phyloP scores from a whole-genome alignment of 495 filamentous ascomycete species.

The Copromyces sp. region DNA sequence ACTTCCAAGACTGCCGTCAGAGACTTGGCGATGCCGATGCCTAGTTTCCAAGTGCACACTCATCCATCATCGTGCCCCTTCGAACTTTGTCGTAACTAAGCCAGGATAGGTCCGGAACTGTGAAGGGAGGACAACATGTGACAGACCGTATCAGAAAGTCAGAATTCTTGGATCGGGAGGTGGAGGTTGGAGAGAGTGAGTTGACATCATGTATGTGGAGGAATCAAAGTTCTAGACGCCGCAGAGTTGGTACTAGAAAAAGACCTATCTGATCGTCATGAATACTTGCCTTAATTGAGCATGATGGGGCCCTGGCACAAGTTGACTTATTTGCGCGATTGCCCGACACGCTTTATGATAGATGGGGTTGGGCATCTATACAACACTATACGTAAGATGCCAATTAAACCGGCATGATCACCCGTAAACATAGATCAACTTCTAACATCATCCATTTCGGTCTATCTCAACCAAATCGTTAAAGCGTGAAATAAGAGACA shows the following conservation, averaged over 20 bases:
- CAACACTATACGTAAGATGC: neutral
- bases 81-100: neutral
- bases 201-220: neutral
- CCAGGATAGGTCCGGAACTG: neutral
- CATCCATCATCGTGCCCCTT: neutral
- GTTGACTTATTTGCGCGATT: neutral
- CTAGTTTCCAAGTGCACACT: neutral
- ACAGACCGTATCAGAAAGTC: neutral
- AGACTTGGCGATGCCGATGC: neutral
- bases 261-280: neutral
- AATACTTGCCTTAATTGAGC: neutral
- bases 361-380: neutral
- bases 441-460: neutral
- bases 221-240: neutral
- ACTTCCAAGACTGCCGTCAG: neutral
- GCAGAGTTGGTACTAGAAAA: neutral
- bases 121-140: neutral
- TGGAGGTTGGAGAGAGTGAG: neutral
- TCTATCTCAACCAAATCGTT: neutral
- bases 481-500: neutral
- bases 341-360: neutral
- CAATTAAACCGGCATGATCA: neutral
- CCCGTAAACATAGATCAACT: neutral
- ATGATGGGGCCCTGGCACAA: neutral
- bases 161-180: neutral